Base-by-base conservation (phyloP, 306 rosid species). In the apple (Malus domestica) region DNA sequence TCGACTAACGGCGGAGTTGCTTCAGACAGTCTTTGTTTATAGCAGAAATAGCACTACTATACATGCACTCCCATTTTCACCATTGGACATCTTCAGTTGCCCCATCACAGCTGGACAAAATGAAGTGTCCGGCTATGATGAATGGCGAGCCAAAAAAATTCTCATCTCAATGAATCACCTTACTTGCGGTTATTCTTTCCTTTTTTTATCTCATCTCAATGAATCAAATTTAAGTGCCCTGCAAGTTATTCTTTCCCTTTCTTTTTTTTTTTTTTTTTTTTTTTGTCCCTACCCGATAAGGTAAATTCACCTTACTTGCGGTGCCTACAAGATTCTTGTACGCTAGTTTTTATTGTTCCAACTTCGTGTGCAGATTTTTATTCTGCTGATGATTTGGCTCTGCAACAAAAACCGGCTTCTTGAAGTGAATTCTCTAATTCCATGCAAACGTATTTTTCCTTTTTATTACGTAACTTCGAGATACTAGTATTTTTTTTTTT, bases 401-500 rank as follows among this genome's bases (percentile, higher is more conserved):
- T 71, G 65, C 75, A 54, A 30, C 64, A 71, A 54, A 71, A 32
- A 54, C 75, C 25, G 75, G 32, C n/a, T 71, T 49, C 49, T 54
- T 46, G 55, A 52, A 55, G 18, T 54, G 58, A 45, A 44, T 15
- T 11, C 22, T 71, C 32, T 52, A 20, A 32, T n/a, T 30, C 51
- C 46, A 30, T 54, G 4, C 25, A 22, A 20, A 2, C 9, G 25
- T 70, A 45, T 15, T 22, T 22, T 27, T 46, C 29, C n/a, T 10
- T 27, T 69, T 25, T 46, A 22, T 10, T 4, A 23, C 23, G 14
- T 22, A 59, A 55, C 12, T 7, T 35, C 38, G 6, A 4, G 40
- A 35, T 35, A 35, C 40, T 35, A 35, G 5, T 4, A 49, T 6
- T 51, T 51, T 51, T 14, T 51, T 19, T 3, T 5, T 35, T 6